Percentiles rank a stretch among this genome's conserved stretches.
phyloP scores from a whole-genome alignment of 768 basidiomycete genomes.

The Termitomyces sp. region DNA sequence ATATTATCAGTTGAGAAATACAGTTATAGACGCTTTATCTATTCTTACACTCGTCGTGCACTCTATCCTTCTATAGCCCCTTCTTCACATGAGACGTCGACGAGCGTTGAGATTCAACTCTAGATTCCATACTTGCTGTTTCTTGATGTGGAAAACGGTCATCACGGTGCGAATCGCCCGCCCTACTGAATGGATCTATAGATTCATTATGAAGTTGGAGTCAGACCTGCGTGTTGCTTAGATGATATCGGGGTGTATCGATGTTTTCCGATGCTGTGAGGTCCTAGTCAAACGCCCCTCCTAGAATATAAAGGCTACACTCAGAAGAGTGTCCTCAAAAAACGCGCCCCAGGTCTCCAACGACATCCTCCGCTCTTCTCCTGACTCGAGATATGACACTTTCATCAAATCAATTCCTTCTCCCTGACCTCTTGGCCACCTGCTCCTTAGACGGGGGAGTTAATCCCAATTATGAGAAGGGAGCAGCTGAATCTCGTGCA shows the following conservation, averaged over 20 bases:
- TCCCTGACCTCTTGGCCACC: slow-evolving; percentile 50
- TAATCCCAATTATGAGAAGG: slow-evolving; percentile 53
- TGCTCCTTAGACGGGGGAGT: slow-evolving; percentile 43
- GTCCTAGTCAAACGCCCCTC: slow-evolving; percentile 5
- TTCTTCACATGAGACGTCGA: slow-evolving; percentile 17
- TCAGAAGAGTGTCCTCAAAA: not conserved
- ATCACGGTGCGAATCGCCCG: slow-evolving; percentile 18
- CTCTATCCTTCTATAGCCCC: slow-evolving; percentile 16
- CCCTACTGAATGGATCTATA: slow-evolving; percentile 29
- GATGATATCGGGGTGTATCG: slow-evolving; percentile 28
- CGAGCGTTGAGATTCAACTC: slow-evolving; percentile 19
- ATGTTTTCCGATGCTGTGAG: slow-evolving; percentile 18
- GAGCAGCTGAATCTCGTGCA: slow-evolving; percentile 48
- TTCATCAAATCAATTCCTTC: slow-evolving; percentile 32
- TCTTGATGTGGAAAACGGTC: slow-evolving; percentile 25
- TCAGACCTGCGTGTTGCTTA: slow-evolving; percentile 16
- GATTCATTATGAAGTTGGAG: slow-evolving; percentile 24
- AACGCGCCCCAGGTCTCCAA: not conserved
- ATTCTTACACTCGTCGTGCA: slow-evolving; percentile 15
- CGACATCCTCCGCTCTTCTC: slow-evolving; percentile 7
- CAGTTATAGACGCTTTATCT: slow-evolving; percentile 11
- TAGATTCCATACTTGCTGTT: slow-evolving; percentile 16
- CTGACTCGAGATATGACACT: slow-evolving; percentile 15
- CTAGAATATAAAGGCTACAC: slow-evolving; percentile 4
- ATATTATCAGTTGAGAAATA: slow-evolving; percentile 11